Percentiles rank a stretch among this genome's conserved stretches.
phyloP scores from a whole-genome alignment of 1,284 basidiomycete species.

The Phylloboletellus chloephorus region DNA sequence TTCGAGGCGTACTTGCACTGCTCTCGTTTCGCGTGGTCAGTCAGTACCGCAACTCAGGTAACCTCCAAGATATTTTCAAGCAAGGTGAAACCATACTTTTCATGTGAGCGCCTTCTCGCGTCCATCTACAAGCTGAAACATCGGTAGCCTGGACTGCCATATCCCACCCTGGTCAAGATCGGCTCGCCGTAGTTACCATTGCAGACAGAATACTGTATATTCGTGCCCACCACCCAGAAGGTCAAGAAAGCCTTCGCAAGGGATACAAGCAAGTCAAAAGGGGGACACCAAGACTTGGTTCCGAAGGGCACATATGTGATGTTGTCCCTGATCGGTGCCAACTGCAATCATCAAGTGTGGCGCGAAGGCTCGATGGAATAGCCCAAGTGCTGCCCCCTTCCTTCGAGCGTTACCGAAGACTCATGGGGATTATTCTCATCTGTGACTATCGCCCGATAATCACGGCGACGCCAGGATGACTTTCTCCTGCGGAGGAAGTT shows the following conservation, averaged over 20 bases:
- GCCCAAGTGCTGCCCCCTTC: constrained; percentile 34
- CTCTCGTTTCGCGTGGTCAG: too few relatives aligned
- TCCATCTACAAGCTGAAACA: too few relatives aligned
- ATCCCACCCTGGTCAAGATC: too few relatives aligned
- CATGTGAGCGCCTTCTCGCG: too few relatives aligned
- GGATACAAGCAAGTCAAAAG: constrained; percentile 16
- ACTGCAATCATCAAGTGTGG: constrained; percentile 32
- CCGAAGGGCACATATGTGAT: constrained; percentile 25
- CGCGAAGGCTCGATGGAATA: constrained; percentile 34
- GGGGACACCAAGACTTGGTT: constrained; percentile 19
- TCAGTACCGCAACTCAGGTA: too few relatives aligned
- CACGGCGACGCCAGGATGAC: constrained; percentile 27
- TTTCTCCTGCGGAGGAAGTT: constrained; percentile 30
- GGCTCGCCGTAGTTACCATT: too few relatives aligned
- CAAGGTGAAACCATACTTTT: too few relatives aligned
- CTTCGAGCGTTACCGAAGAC: constrained; percentile 19
- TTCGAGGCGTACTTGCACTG: background rate
- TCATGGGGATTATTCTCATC: constrained; percentile 22
- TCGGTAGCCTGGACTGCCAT: too few relatives aligned
- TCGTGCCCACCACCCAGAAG: constrained; percentile 12
- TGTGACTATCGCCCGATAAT: constrained; percentile 11
- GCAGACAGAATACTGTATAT: background rate
- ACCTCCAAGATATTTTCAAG: too few relatives aligned
- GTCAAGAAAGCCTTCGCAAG: constrained; percentile 19
- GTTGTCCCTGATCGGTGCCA: constrained; percentile 26